These are phyloP conservation scores for Colletotrichum incanum DNA, from an alignment of 2,329 filamentous ascomycete species.

Conservation along the genomic window DNA sequence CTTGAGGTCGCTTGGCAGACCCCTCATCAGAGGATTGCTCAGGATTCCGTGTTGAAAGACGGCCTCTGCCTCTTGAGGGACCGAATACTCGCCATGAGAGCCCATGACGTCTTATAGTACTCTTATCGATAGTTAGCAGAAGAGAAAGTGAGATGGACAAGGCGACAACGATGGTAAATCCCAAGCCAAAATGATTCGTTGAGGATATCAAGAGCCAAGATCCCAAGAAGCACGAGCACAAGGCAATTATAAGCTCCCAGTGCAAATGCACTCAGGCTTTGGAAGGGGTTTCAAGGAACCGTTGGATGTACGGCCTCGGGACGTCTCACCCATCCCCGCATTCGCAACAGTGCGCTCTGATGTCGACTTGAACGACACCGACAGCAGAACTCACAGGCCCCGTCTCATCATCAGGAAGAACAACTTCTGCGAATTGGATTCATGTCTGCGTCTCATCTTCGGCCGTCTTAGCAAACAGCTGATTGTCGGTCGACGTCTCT, in stretches of 20 bases:
- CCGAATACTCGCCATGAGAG: constrained; percentile 32
- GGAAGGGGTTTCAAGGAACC: background rate
- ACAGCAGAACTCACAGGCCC: constrained; percentile 4
- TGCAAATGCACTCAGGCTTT: background rate
- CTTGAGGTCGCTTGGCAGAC: constrained; percentile 27
- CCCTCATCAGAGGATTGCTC: constrained; percentile 34
- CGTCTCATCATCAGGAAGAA: background rate
- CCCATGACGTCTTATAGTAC: constrained; percentile 10
- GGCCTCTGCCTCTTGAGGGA: constrained; percentile 35
- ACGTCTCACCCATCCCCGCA: background rate
- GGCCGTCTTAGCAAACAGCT: background rate
- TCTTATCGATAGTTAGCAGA: background rate
- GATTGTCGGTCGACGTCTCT: background rate
- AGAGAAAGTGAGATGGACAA: too few relatives aligned
- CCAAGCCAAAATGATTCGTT: background rate
- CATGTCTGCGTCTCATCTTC: background rate
- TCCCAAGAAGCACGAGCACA: background rate
- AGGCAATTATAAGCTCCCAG: background rate
- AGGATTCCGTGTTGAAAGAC: constrained; percentile 29
- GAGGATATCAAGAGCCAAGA: background rate
- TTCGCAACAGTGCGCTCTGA: constrained; percentile 4
- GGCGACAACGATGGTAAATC: background rate
- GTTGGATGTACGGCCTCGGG: background rate
- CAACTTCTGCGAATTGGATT: background rate
- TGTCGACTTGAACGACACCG: background rate